Conservation (phyloP, 495 filamentous ascomycete genomes). For the Neurospora cerealis region DNA sequence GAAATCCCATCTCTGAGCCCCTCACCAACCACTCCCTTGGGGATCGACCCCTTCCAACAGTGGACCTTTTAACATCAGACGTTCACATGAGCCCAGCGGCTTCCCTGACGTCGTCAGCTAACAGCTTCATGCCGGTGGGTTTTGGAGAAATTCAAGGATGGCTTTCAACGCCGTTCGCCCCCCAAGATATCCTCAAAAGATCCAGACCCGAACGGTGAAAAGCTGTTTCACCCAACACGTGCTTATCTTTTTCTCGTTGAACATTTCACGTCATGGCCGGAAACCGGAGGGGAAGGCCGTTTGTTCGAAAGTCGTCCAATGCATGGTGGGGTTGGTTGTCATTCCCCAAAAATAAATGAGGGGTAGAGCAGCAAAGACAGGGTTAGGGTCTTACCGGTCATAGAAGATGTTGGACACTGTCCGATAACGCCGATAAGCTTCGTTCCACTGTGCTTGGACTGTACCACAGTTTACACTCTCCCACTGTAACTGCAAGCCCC, state of each 20-base stretch:
- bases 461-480: no score
- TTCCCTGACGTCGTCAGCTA: neutral
- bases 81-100: neutral
- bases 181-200: neutral
- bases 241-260: neutral
- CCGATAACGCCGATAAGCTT: neutral
- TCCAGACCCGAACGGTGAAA: neutral
- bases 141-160: neutral
- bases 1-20: neutral
- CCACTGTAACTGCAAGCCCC: neutral
- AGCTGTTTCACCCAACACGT: neutral
- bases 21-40: neutral
- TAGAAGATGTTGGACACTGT: no score
- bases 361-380: no score
- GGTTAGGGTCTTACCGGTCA: no score
- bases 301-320: neutral
- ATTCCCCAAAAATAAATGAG: neutral
- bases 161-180: neutral
- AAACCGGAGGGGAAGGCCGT: neutral
- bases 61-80: neutral
- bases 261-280: neutral
- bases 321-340: neutral
- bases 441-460: neutral
- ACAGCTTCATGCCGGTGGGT: neutral
- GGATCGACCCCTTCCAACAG: neutral